Percentiles rank a stretch among this genome's conserved stretches.
phyloP scores from a whole-genome alignment of 2,329 filamentous ascomycete genomes.

The Fusarium sp. region DNA sequence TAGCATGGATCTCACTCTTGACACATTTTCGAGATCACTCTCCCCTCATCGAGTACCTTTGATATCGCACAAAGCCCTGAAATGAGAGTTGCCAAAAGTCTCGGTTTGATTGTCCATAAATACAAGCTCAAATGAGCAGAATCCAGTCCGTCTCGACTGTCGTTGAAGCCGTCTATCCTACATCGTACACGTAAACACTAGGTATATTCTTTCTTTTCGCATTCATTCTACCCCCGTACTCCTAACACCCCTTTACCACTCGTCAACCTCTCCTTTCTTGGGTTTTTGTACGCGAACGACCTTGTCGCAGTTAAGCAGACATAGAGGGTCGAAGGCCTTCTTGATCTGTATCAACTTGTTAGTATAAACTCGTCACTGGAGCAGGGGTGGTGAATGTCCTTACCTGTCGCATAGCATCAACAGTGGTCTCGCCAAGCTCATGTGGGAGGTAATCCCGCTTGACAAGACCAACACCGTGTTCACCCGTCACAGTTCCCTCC shows the following conservation, averaged over 20 bases:
- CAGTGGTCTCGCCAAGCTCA: conserved; percentile 80
- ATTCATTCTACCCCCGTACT: not conserved
- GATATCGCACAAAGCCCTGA: not conserved
- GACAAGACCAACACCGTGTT: conserved; percentile 87
- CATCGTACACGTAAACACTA: conserved; percentile 40
- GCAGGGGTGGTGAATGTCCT: conserved; percentile 37
- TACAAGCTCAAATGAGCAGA: conserved; percentile 22
- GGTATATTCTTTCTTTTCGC: conserved; percentile 26
- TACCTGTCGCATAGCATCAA: conserved; percentile 87
- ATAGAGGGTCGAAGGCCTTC: conserved; percentile 83
- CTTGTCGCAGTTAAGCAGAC: conserved; percentile 79
- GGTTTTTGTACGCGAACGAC: conserved; percentile 72
- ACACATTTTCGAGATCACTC: not conserved
- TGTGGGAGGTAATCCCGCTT: conserved; percentile 88
- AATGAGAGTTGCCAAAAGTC: not conserved
- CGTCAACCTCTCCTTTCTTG: conserved; percentile 60
- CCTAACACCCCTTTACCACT: conserved; percentile 56
- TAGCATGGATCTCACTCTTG: not conserved
- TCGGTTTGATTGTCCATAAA: conserved; percentile 14
- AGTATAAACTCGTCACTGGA: not conserved
- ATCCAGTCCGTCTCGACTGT: conserved; percentile 1
- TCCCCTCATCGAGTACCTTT: not conserved
- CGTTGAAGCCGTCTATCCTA: conserved; percentile 30
- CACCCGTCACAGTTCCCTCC: conserved; percentile 89
- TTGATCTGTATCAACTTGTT: conserved; percentile 72